Conservation (phyloP, 257 asterid species). For the Forsythia suspensa region DNA sequence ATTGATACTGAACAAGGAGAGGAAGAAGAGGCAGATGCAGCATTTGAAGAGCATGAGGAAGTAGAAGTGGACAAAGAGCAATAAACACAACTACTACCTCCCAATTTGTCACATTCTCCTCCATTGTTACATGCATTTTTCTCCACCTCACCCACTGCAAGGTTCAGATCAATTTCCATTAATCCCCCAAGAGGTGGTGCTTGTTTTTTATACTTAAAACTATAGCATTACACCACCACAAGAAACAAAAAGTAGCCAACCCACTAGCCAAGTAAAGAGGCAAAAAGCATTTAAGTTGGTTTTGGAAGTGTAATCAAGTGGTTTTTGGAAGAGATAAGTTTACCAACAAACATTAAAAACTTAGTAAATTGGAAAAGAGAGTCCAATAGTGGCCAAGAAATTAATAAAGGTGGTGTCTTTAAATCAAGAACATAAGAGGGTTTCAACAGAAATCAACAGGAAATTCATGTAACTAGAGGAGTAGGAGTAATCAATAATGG, state of each 20-base stretch:
- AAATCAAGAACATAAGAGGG: slow-evolving; percentile 45
- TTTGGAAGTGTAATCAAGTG: slow-evolving; percentile 30
- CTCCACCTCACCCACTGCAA: slow-evolving; percentile 66
- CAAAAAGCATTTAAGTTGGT: slow-evolving; percentile 24
- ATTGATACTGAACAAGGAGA: slow-evolving; percentile 41
- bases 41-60: slow-evolving; percentile 72
- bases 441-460: slow-evolving; percentile 24
- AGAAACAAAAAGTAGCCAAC: slow-evolving; percentile 16
- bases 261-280: slow-evolving; percentile 1
- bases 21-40: slow-evolving; percentile 42
- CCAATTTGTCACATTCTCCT: slow-evolving; percentile 64
- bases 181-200: slow-evolving; percentile 24
- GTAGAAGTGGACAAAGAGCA: slow-evolving; percentile 50
- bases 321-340: slow-evolving; percentile 17
- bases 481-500: no score
- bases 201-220: slow-evolving; percentile 20
- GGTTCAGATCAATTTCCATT: slow-evolving; percentile 95
- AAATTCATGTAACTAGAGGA: slow-evolving; percentile 12
- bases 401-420: slow-evolving; percentile 49
- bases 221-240: slow-evolving; percentile 26
- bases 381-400: slow-evolving; percentile 38
- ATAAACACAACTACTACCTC: slow-evolving; percentile 41
- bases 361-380: slow-evolving; percentile 22
- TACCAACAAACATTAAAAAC: slow-evolving; percentile 33
- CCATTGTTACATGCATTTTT: slow-evolving; percentile 54